phyloP scores from a whole-genome alignment of 1,139 yeast genomes.

The Neolecta irregularis region DNA sequence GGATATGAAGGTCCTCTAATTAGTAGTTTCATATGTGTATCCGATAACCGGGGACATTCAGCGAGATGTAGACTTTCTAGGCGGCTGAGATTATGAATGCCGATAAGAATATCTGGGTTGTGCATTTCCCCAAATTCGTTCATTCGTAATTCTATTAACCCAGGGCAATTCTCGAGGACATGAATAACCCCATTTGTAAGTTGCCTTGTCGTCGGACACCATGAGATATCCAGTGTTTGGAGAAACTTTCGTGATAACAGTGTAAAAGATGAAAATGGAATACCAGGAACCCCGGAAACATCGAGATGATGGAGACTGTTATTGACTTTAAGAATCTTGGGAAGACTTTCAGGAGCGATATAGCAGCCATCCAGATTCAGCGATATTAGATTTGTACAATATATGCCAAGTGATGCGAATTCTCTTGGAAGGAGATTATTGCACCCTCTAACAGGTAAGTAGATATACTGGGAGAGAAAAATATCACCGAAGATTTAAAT shows the following conservation, averaged over 20 bases:
- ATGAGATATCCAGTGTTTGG: conserved; percentile 13
- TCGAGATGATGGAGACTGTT: conserved; percentile 8
- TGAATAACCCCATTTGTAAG: conserved; percentile 10
- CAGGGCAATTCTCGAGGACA: conserved; percentile 7
- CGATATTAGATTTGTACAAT: conserved; percentile 8
- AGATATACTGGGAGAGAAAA: no score
- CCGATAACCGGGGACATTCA: conserved; percentile 11
- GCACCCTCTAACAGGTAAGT: no score
- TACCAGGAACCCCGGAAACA: conserved; percentile 10
- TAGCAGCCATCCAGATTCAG: conserved; percentile 14
- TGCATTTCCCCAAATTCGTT: conserved; percentile 9
- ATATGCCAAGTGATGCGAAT: conserved; percentile 6
- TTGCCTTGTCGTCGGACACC: conserved; percentile 8
- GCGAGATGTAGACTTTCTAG: conserved; percentile 12
- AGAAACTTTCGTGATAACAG: conserved; percentile 11
- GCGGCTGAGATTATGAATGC: conserved; percentile 7
- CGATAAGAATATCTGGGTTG: conserved; percentile 7
- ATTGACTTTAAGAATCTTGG: conserved; percentile 11
- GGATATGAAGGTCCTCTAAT: conserved; percentile 10
- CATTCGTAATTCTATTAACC: conserved; percentile 10
- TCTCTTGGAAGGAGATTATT: conserved; percentile 9
- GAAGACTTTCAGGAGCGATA: conserved; percentile 11
- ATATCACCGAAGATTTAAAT: conserved; percentile 15
- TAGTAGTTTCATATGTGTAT: conserved; percentile 10
- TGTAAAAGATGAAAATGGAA: conserved; percentile 11